Evolutionary conservation across 2,329 filamentous ascomycete species (phyloP), one percentile per base, ranked within the genome.

Genomic region (Fusarium sambucinum): DNA sequence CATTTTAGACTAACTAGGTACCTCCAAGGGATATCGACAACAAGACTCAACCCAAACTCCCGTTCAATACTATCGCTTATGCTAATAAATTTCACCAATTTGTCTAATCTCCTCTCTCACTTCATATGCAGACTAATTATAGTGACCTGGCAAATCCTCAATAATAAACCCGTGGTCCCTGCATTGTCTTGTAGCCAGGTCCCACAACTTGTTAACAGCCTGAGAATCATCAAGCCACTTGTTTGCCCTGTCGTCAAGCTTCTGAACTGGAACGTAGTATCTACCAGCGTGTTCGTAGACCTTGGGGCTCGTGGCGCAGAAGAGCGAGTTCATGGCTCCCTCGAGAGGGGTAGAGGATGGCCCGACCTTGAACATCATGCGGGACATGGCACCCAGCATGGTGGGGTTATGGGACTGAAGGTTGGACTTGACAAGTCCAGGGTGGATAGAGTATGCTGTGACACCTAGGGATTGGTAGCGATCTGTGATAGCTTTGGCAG

Each of bases 401-500:
- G 27, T 66, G 1, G 58, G 35, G 11, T 69, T 65, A 7, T 60
- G 52, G 7, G 53, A 55, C 29, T 75, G 73, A 3, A 75, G 56
- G 23, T 53, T 51, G 1, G 73, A 69, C 11, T 57, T 59, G 35
- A 75, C 60, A 13, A 75, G 51, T 1, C 73, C 73, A 0, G 71
- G 73, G 42, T 73, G 73, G 1, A 74, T 21, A 0, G 73, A 70
- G 35, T 72, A 75, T 5, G 73, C 73, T 21, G 73, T 74, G 0
- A 75, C 59, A 1, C 71, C 72, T 40, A 50, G 17, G 2, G 51
- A 32, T 6, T 41, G 23, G 17, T 73, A 73, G 3, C 66, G 71
- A 17, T 74, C 63, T 3, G 65, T 74, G 0, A 74, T 46, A 5
- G 66, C 64, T 25, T 63, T 66, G 4, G 71, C 67, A 6, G 53